Percentiles rank a stretch among this genome's conserved stretches.
Evolutionary conservation across 1,139 yeast genomes (phyloP).

Genomic region (Geotrichum armillariae): DNA sequence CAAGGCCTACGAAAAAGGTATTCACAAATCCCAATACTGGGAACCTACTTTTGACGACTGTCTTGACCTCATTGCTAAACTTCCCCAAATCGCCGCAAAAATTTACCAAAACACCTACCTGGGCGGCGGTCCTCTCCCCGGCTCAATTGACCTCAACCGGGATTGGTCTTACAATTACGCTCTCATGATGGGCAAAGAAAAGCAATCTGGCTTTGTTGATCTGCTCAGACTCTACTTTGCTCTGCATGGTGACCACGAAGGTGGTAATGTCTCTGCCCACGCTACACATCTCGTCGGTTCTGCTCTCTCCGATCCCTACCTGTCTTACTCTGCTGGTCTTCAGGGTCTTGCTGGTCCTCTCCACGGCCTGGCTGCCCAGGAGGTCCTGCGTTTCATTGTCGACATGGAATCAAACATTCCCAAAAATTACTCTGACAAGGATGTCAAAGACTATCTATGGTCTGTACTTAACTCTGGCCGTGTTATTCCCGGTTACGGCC

Average conservation of each 20-base stretch:
- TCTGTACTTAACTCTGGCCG: slow-evolving; percentile 86
- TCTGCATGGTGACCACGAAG: slow-evolving; percentile 97
- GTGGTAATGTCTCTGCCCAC: slow-evolving; percentile 98
- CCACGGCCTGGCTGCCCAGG: slow-evolving; percentile 98
- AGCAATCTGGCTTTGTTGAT: slow-evolving; percentile 78
- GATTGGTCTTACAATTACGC: slow-evolving; percentile 96
- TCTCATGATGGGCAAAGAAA: slow-evolving; percentile 76
- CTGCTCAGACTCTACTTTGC: slow-evolving; percentile 91
- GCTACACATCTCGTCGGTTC: slow-evolving; percentile 97
- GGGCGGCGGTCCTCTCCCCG: slow-evolving; percentile 62
- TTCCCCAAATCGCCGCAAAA: slow-evolving; percentile 91
- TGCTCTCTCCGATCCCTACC: slow-evolving; percentile 89
- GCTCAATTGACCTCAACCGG: slow-evolving; percentile 65
- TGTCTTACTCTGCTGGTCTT: slow-evolving; percentile 91
- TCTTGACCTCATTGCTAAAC: slow-evolving; percentile 83
- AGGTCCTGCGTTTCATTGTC: slow-evolving; percentile 90
- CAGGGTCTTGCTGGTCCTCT: slow-evolving; percentile 98
- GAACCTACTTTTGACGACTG: slow-evolving; percentile 89
- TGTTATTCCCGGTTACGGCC: slow-evolving; percentile 98
- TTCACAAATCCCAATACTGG: slow-evolving; percentile 88
- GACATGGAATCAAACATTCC: slow-evolving; percentile 75
- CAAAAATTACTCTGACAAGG: slow-evolving; percentile 68
- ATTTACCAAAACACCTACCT: slow-evolving; percentile 89
- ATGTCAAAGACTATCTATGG: slow-evolving; percentile 88
- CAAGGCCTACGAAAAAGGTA: slow-evolving; percentile 87